Base-by-base conservation (phyloP, 106 monocot species). In the Platanthera guangdongensis region DNA sequence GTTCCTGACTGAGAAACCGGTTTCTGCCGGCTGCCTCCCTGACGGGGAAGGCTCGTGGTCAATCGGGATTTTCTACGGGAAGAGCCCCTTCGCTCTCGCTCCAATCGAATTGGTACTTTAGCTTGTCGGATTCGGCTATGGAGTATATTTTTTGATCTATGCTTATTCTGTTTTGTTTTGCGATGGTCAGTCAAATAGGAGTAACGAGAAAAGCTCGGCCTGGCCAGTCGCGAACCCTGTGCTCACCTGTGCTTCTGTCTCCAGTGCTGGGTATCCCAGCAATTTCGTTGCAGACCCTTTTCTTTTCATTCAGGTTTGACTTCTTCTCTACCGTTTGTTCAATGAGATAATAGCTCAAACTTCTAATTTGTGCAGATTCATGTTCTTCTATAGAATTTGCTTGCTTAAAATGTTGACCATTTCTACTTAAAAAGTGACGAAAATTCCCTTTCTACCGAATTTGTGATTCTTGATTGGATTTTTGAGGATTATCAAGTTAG, bases 181-280 rank as follows among this genome's bases (percentile, higher is more conserved):
- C 22, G 51, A 72, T 72, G 13, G 50, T 39, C 72, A 72, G 72
- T 72, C 72, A 21, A 72, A 51, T 46, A 72, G 62, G 84, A 77
- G 78, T 46, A 87, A 90, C 74, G 90, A 46, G 30, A 88, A 88
- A 74, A 87, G 76, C 57, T 87, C 87, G 64, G 90, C 90, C 8
- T 90, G 90, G 90, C 90, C 90, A 14, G 87, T 90, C 30, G 87
- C 90, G 13, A 90, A 90, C 75, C 90, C 90, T 9, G 87, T 90
- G 78, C 67, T 90, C 47, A 82, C 90, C 0, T 90, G 90, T 65
- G 81, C 83, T 11, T 77, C 80, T 3, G 77, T 72, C 16, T 78
- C 87, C 22, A 64, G 68, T 15, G 83, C 83, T 6, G 87, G 85
- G 19, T 85, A 52, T 46, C 87, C 85, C 55, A 90, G 87, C 83